Conservation (phyloP, 2,329 filamentous ascomycete genomes). For the Gyromitra esculenta region DNA sequence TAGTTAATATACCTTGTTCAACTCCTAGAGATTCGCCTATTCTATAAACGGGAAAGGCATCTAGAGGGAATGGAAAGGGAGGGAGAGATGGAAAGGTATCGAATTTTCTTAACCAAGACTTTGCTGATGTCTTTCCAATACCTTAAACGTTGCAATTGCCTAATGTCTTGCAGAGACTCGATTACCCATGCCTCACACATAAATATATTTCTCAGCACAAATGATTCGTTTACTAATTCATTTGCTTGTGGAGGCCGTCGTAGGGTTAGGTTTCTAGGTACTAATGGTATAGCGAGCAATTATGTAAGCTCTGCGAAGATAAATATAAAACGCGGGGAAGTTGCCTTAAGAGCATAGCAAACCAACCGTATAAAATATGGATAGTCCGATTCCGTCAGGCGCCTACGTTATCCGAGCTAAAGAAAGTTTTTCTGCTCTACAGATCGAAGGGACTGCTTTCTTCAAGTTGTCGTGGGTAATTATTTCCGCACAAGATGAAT, state of each 20-base stretch:
- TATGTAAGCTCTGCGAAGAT: not conserved
- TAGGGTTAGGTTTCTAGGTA: too few species aligned
- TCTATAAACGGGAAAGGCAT: too few species aligned
- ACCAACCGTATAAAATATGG: not conserved
- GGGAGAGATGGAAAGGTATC: too few species aligned
- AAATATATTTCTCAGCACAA: too few species aligned
- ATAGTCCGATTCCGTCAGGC: not conserved
- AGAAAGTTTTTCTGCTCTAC: not conserved
- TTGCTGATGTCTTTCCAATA: too few species aligned
- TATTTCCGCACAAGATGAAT: not conserved
- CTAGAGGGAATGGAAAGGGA: too few species aligned
- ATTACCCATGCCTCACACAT: too few species aligned
- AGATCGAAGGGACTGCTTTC: not conserved
- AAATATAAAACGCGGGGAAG: not conserved
- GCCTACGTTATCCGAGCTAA: slow-evolving; percentile 20
- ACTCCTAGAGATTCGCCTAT: too few species aligned
- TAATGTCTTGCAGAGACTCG: too few species aligned
- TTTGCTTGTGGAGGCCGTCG: not conserved
- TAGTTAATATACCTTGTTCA: too few species aligned
- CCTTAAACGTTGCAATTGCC: too few species aligned
- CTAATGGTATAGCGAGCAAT: not conserved
- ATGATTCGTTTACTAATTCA: not conserved
- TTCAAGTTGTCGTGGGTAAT: not conserved
- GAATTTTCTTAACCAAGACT: too few species aligned
- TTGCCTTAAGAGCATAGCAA: not conserved